These are phyloP conservation scores for Artomyces pyxidatus DNA, from an alignment of 768 basidiomycete species.

Conservation along the genomic window DNA sequence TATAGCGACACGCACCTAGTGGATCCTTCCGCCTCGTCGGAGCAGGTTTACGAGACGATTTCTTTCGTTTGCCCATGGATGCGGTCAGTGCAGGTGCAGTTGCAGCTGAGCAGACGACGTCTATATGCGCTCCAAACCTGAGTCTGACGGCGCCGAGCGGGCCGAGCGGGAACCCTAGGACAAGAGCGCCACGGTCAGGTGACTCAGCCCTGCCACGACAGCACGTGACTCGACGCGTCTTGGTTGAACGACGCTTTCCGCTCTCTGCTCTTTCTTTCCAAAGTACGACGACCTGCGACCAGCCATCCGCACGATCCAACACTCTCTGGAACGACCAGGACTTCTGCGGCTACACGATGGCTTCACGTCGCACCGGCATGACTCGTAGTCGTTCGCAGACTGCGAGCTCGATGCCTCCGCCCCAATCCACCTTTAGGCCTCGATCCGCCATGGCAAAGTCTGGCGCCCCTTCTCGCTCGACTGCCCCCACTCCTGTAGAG, in stretches of 20 bases:
- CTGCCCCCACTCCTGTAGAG: conserved; percentile 20
- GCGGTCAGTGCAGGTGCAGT: neutral
- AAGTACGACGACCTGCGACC: no score
- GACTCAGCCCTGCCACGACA: conserved; percentile 22
- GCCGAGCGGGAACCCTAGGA: no score
- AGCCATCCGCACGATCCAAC: neutral
- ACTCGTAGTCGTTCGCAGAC: conserved; percentile 37
- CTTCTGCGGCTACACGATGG: conserved; percentile 34
- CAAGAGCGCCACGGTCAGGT: no score
- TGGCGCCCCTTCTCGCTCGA: conserved; percentile 27
- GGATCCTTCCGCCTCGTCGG: conserved; percentile 61
- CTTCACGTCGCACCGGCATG: conserved; percentile 49
- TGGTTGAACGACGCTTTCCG: no score
- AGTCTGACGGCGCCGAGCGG: no score
- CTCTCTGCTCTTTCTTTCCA: neutral
- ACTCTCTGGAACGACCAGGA: neutral
- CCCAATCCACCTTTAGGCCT: conserved; percentile 29
- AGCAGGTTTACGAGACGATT: conserved; percentile 75
- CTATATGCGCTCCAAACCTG: no score
- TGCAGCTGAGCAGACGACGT: neutral
- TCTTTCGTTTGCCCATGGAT: conserved; percentile 84
- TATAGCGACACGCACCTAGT: conserved; percentile 43
- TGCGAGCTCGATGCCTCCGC: conserved; percentile 23
- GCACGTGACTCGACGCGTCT: conserved; percentile 21
- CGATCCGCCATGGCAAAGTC: conserved; percentile 43